These are phyloP conservation scores for Crotalaria pallida DNA, from an alignment of 306 rosid species.

Conservation along the genomic window DNA sequence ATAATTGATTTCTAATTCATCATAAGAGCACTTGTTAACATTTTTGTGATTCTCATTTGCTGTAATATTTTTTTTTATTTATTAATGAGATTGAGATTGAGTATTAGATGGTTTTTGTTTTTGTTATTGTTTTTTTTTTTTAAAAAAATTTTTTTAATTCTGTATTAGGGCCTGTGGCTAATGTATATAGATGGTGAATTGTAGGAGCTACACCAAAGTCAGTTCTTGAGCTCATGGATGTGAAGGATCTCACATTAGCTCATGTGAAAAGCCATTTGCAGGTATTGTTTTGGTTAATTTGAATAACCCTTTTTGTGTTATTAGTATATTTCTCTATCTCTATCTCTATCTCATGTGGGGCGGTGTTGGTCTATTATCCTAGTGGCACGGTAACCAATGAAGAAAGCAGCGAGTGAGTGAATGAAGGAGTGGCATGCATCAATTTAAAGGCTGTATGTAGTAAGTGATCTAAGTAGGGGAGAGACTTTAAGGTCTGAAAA, in stretches of 20 bases:
- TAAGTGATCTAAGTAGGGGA: conserved; percentile 5
- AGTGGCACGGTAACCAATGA: conserved; percentile 50
- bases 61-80: neutral
- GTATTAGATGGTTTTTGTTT: neutral
- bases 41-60: neutral
- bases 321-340: neutral
- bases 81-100: neutral
- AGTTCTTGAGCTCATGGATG: conserved; percentile 97
- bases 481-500: conserved; percentile 40
- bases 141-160: too few species aligned
- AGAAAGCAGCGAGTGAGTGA: conserved; percentile 38
- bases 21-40: too few species aligned
- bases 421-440: conserved; percentile 29
- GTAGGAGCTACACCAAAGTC: conserved; percentile 95
- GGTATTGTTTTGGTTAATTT: conserved; percentile 32
- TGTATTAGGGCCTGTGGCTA: conserved; percentile 17
- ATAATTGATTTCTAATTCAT: too few species aligned
- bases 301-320: neutral
- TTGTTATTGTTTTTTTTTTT: neutral
- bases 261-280: conserved; percentile 98
- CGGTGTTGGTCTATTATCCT: neutral
- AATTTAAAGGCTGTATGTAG: conserved; percentile 23
- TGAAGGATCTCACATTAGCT: conserved; percentile 92
- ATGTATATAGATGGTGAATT: conserved; percentile 29
- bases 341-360: conserved; percentile 13